Evolutionary conservation across 106 monocot species (phyloP).

Genomic region (Gastrodia elata): DNA sequence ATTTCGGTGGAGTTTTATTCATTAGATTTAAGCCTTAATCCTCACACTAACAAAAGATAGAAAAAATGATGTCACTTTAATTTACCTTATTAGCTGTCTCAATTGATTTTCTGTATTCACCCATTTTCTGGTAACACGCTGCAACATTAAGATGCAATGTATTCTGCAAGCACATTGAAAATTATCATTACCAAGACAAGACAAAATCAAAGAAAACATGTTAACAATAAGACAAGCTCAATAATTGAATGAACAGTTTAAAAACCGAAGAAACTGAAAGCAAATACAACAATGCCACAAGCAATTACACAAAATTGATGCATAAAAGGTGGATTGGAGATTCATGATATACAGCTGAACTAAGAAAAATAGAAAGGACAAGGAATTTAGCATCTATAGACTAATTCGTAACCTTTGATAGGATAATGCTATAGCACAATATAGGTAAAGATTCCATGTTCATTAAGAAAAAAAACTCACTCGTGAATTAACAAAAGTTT

Average conservation of each 20-base stretch:
- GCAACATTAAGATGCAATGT: slow-evolving; percentile 87
- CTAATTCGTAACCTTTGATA: background rate
- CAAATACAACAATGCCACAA: background rate
- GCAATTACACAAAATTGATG: background rate
- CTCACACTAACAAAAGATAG: background rate
- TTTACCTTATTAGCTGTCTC: slow-evolving; percentile 87
- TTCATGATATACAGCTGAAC: background rate
- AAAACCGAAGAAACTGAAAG: background rate
- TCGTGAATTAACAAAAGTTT: slow-evolving; percentile 85
- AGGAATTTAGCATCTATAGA: background rate
- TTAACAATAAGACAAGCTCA: background rate
- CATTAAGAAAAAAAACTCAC: slow-evolving; percentile 28
- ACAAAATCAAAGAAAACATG: background rate
- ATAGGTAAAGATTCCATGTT: background rate
- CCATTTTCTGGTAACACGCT: slow-evolving; percentile 94
- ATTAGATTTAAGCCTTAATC: background rate
- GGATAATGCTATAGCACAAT: background rate
- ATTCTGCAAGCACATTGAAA: slow-evolving; percentile 54
- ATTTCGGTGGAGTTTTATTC: background rate
- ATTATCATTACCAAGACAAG: slow-evolving; percentile 7
- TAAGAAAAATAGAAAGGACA: background rate
- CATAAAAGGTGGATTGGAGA: background rate
- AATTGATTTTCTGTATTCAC: slow-evolving; percentile 79
- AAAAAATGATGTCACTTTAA: background rate
- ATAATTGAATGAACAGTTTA: background rate